Percentiles rank a stretch among this genome's conserved stretches.
Evolutionary conservation across 2,329 filamentous ascomycete species (phyloP).

Genomic region (Talaromyces sp.): DNA sequence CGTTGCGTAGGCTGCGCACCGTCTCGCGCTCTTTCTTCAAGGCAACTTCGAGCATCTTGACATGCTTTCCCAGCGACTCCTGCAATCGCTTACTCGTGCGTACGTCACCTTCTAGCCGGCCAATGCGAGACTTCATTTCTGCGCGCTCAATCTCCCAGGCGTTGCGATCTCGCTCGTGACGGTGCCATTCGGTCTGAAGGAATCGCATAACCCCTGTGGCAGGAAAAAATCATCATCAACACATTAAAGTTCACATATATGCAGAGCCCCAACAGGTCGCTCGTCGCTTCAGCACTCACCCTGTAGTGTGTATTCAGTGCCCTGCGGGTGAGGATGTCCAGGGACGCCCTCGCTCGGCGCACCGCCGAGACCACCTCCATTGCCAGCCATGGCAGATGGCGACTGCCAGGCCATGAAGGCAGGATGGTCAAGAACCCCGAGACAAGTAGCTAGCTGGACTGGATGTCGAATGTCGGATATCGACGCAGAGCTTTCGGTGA

Average conservation of each 20-base stretch:
- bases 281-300: constrained; percentile 42
- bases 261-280: not conserved
- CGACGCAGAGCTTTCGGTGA: not conserved
- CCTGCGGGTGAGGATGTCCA: constrained; percentile 47
- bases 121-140: constrained; percentile 98
- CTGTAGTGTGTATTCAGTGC: constrained; percentile 69
- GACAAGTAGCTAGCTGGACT: not conserved
- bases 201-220: constrained; percentile 91
- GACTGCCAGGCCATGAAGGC: constrained; percentile 65
- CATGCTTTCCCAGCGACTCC: constrained; percentile 84
- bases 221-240: constrained; percentile 19
- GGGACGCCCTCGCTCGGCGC: constrained; percentile 34
- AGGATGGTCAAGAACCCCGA: not conserved
- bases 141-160: constrained; percentile 98
- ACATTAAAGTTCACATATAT: not conserved
- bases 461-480: not conserved
- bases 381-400: constrained; percentile 57
- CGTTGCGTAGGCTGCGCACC: constrained; percentile 51
- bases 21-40: constrained; percentile 77
- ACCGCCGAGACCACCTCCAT: constrained; percentile 49
- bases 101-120: constrained; percentile 83
- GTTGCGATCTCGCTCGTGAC: constrained; percentile 94
- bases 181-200: constrained; percentile 97
- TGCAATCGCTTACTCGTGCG: constrained; percentile 83
- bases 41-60: constrained; percentile 82